phyloP scores from a whole-genome alignment of 2,329 filamentous ascomycete species.

The Podosphaera fusca region DNA sequence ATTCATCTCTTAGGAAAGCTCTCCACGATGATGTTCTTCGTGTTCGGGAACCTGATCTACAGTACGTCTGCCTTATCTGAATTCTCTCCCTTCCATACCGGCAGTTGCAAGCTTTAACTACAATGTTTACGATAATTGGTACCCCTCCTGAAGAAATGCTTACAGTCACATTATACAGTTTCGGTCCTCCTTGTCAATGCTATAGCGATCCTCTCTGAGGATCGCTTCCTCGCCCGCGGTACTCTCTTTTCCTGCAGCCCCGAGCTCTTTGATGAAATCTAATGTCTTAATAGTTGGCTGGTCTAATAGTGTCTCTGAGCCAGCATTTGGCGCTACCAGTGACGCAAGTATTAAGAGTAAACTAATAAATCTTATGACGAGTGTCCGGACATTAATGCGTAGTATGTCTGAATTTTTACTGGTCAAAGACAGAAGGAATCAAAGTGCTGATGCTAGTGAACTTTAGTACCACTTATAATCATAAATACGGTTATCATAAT shows the following conservation, averaged over 20 bases:
- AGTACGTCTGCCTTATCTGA: constrained; percentile 21
- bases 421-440: constrained; percentile 1
- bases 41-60: constrained; percentile 48
- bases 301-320: constrained; percentile 43
- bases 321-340: constrained; percentile 45
- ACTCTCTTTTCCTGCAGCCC: constrained; percentile 16
- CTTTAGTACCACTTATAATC: constrained; percentile 56
- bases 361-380: constrained; percentile 72
- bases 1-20: background rate
- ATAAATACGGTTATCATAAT: constrained; percentile 66
- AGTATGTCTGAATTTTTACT: constrained; percentile 33
- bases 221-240: constrained; percentile 70
- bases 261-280: background rate
- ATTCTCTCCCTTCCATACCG: background rate
- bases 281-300: constrained; percentile 43
- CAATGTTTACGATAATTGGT: too few relatives aligned
- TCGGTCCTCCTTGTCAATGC: constrained; percentile 78
- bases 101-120: too few relatives aligned
- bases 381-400: constrained; percentile 77
- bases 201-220: constrained; percentile 81
- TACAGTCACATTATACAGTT: constrained; percentile 24
- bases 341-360: constrained; percentile 68
- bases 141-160: background rate
- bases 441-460: background rate
- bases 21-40: constrained; percentile 44